phyloP scores from a whole-genome alignment of 441 rosid genomes.

The Corymbia citriodora region DNA sequence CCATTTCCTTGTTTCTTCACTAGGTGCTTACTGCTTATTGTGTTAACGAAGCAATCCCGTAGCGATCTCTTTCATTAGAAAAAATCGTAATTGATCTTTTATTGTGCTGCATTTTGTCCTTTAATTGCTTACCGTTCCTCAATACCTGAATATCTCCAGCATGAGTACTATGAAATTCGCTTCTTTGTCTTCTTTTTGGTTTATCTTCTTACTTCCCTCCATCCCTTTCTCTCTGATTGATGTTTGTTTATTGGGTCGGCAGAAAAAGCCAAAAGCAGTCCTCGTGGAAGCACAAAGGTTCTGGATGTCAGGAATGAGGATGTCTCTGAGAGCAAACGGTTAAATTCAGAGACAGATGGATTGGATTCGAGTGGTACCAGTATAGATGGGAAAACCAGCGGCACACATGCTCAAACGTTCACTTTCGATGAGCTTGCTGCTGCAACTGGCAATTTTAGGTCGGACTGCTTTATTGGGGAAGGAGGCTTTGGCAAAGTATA shows the following conservation, averaged over 20 bases:
- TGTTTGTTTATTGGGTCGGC: not conserved
- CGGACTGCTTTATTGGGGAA: slow-evolving; percentile 11
- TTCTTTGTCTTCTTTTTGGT: not conserved
- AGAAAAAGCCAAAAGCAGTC: slow-evolving; percentile 31
- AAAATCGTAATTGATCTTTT: not conserved
- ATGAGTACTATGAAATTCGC: not conserved
- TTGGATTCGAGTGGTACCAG: not conserved
- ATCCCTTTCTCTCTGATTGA: not conserved
- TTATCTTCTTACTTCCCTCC: not conserved
- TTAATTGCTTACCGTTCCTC: not conserved
- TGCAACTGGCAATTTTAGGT: slow-evolving; percentile 8
- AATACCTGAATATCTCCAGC: not conserved
- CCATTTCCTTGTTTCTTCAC: not conserved
- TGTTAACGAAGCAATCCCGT: not conserved
- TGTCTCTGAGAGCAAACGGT: not conserved
- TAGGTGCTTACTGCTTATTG: not conserved
- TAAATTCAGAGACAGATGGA: not conserved
- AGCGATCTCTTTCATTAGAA: not conserved
- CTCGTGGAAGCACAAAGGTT: slow-evolving; percentile 19
- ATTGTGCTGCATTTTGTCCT: not conserved
- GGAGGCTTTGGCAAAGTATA: slow-evolving; percentile 18
- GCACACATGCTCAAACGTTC: slow-evolving; percentile 3
- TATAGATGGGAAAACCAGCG: not conserved
- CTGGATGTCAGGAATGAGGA: slow-evolving; percentile 12
- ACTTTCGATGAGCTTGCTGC: slow-evolving; percentile 10